Evolutionary conservation across 2,329 filamentous ascomycete genomes (phyloP), one percentile per base, ranked within the genome.

Genomic region (Hymenoscyphus albidus): DNA sequence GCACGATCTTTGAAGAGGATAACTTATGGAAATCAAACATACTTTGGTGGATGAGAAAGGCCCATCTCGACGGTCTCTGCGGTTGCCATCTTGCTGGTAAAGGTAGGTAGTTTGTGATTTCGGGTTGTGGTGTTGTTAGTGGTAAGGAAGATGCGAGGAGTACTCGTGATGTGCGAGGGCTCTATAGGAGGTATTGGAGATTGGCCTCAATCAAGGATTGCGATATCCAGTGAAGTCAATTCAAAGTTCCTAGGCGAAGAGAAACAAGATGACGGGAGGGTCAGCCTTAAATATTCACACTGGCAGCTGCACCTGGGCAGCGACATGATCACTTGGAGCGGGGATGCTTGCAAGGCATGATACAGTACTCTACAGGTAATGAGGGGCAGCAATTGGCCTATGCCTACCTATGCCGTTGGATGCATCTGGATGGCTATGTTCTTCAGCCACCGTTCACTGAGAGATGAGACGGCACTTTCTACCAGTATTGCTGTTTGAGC

Each of bases 51-150:
- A 60, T 74, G 73, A 16, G 66, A 48, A 22, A 64, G 64, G 6
- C 81, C 79, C 44, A 85, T 75, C 27, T 83, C 75, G 59, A 82
- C 81, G 9, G 83, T 86, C n/a, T 84, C 82, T 59, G 78, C 71
- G 18, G 72, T 74, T n/a, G 72, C 72, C 72, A 74, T 74, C 60
- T 58, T 56, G 60, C 5, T 56, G n/a, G 10, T 35, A 13, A 59
- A 16, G 27, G 27, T 1, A 27, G 27, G 35, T 44, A n/a, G 16
- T 31, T 31, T 56, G 22, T 12, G 18, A 14, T 31, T 56, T 18
- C 6, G 6, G 12, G 22, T 32, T 22, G 32, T 35, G 27, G 27
- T 57, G 55, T n/a, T 57, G 55, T 51, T 51, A 22, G 22, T 54
- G 18, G 18, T 54, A 27, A 10, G 12, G 18, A 27, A n/a, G 44